Base-by-base conservation (phyloP, 2,329 filamentous ascomycete species). In the Penicillium griseofulvum region DNA sequence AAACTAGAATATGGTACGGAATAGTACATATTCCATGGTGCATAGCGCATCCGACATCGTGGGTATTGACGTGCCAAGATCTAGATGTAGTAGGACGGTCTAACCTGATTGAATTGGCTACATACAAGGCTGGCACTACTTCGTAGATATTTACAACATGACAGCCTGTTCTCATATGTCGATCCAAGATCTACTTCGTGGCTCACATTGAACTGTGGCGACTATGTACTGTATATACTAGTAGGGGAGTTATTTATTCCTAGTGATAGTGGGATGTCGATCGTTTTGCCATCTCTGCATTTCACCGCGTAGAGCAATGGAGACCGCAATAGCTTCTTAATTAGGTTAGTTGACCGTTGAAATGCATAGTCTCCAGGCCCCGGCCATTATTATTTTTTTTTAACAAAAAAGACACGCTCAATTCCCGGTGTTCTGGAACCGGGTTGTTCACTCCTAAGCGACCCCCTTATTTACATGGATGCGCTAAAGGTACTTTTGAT, bases 331-430 rank as follows among this genome's bases (percentile, higher is more conserved):
- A 19, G 6, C 16, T 19, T 22, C 43, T 58, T 17, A 11, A 62
- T 54, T 41, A 5, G 49, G 60, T 53, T 61, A 57, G 56, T 55
- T 49, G 56, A 50, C 58, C 60, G 58, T 62, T 59, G 31, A 36
- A 50, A 52, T 36, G 49, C 51, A 45, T 47, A 48, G 22, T 47
- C 26, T 31, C 29, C 26, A 24, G 12, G 12, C 38, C 17, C 49
- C 54, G 48, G 46, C 33, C 31, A 54, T 42, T 16, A 50, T 37
- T 43, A 22, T 4, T 33, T 33, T 24, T 17, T 19, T 44, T 8
- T 8, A 24, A 29, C 22, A 41, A 34, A 16, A 36, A 52, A 33
- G 8, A 1, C 29, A 31, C 44, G 39, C 24, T 41, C 24, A n/a
- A 28, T 43, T 24, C 33, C 52, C 34, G 28, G 33, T 8, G 41